These are phyloP conservation scores for Cymbidium sinense DNA, from an alignment of 106 monocot species.

Conservation along the genomic window DNA sequence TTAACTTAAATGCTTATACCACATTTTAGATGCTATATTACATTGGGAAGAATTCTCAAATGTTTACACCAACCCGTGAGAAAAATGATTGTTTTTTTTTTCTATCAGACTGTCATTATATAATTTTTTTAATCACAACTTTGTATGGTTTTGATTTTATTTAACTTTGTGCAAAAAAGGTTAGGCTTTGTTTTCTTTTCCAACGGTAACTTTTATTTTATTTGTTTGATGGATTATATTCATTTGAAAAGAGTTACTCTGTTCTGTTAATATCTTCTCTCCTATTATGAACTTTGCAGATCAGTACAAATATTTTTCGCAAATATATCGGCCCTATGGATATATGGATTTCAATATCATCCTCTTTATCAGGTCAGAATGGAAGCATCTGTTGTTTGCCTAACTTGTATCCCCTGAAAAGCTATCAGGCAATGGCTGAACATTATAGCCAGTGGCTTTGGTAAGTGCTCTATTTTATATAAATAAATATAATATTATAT, in stretches of 20 bases:
- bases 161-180: not conserved
- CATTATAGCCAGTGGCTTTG: constrained; percentile 87
- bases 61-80: no score
- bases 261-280: not conserved
- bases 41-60: no score
- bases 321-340: constrained; percentile 78
- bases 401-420: constrained; percentile 44
- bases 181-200: not conserved
- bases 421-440: constrained; percentile 73
- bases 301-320: constrained; percentile 52
- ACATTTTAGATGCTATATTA: no score
- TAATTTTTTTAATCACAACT: no score
- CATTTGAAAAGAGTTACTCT: not conserved
- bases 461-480: constrained; percentile 23
- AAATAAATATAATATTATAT: no score
- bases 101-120: no score
- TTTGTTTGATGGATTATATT: not conserved
- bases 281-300: constrained; percentile 18
- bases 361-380: not conserved
- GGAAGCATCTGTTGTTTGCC: constrained; percentile 28
- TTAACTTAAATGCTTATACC: no score
- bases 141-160: not conserved
- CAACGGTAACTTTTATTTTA: not conserved
- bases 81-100: no score
- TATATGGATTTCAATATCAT: constrained; percentile 47